These are phyloP conservation scores for Fusarium sp. DNA, from an alignment of 2,329 filamentous ascomycete genomes.

Conservation along the genomic window DNA sequence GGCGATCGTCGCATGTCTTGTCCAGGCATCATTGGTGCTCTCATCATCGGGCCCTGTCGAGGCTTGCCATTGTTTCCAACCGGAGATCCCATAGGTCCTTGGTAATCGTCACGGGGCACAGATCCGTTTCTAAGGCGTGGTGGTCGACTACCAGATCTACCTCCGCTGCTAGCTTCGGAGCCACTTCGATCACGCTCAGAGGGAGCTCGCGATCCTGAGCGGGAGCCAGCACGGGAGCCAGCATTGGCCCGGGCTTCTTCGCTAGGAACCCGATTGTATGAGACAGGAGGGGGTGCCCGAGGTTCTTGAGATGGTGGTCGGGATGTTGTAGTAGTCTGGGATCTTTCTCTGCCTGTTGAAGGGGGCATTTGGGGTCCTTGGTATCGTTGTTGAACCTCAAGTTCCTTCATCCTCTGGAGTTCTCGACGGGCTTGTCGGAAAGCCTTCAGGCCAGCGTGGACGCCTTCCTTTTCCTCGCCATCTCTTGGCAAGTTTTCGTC, in stretches of 20 bases:
- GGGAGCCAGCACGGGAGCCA: conserved; percentile 32
- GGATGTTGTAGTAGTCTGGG: conserved; percentile 33
- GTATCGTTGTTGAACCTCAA: conserved; percentile 61
- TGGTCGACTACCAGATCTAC: conserved; percentile 56
- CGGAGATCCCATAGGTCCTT: conserved; percentile 42
- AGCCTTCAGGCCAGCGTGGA: conserved; percentile 66
- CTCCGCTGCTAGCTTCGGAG: conserved; percentile 65
- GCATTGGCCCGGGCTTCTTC: conserved; percentile 55
- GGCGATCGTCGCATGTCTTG: conserved; percentile 60
- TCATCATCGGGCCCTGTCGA: conserved; percentile 52
- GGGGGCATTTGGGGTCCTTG: conserved; percentile 38
- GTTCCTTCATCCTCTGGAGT: conserved; percentile 67
- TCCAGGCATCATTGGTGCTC: conserved; percentile 62
- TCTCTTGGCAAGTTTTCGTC: conserved; percentile 42
- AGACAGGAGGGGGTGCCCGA: conserved; percentile 57
- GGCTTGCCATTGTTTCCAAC: conserved; percentile 43
- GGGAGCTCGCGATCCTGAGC: conserved; percentile 48
- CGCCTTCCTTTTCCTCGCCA: conserved; percentile 53
- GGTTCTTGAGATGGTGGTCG: conserved; percentile 60
- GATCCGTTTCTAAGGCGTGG: conserved; percentile 56
- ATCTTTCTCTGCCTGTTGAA: conserved; percentile 35
- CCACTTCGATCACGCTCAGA: conserved; percentile 66
- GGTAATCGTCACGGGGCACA: conserved; percentile 53
- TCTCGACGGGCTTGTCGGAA: conserved; percentile 70
- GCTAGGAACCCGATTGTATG: conserved; percentile 60